Evolutionary conservation across 805 yeast species (phyloP), one percentile per base, ranked within the genome.

Genomic region (Starmerella ratchasimensis): DNA sequence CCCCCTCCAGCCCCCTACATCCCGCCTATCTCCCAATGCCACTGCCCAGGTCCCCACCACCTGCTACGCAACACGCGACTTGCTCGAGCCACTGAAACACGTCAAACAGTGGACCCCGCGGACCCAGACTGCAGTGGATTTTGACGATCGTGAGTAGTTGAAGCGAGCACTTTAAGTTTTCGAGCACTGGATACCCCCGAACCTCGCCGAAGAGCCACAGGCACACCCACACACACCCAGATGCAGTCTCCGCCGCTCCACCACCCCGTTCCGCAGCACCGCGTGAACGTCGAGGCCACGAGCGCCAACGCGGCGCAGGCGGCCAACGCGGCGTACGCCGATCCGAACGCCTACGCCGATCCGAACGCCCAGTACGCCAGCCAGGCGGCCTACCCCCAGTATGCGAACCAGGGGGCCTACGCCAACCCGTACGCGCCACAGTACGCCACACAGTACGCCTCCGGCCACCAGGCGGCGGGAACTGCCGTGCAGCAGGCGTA

Each of bases 181-280:
- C n/a, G n/a, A n/a, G n/a, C n/a, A n/a, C n/a, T n/a, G n/a, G n/a
- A n/a, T n/a, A n/a, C n/a, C n/a, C n/a, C n/a, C n/a, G n/a, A n/a
- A n/a, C n/a, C n/a, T n/a, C n/a, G n/a, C n/a, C n/a, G n/a, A n/a
- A n/a, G n/a, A n/a, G n/a, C n/a, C n/a, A 22, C 24, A 7, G 7
- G 24, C 24, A 10, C 24, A 11, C n/a, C 28, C 9, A 6, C n/a
- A 25, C 28, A 6, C 28, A 5, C 9, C 17, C 27, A 8, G 3
- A 43, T 43, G 46, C 46, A 43, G 42, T 39, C 60, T 4, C 67
- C 68, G 18, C 64, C 68, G 10, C 48, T 57, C 38, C 66, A 60
- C 45, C 69, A 62, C 33, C 67, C 68, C 14, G 60, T 59, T 4
- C 68, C 67, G 13, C 67, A 61, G 53, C 67, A 63, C 38, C 62